Conservation (phyloP, 331 rosid genomes). For the Telfairia occidentalis region DNA sequence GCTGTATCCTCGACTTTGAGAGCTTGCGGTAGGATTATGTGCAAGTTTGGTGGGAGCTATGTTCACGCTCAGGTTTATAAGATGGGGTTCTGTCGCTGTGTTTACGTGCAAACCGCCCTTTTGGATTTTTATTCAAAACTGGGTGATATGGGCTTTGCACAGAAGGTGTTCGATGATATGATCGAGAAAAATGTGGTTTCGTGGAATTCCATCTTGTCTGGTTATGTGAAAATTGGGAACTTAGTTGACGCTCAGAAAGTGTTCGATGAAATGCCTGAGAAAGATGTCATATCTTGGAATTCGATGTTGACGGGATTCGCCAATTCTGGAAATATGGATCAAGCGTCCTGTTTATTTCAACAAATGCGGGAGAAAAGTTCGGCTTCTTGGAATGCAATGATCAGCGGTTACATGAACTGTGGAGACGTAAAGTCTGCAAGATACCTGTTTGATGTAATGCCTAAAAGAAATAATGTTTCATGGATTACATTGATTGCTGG, state of each 20-base stretch:
- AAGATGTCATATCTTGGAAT: slow-evolving; percentile 68
- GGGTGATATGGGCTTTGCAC: slow-evolving; percentile 38
- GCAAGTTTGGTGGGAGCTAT: slow-evolving; percentile 25
- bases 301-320: slow-evolving; percentile 57
- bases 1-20: slow-evolving; percentile 60
- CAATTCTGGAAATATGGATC: slow-evolving; percentile 40
- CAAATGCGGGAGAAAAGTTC: slow-evolving; percentile 46
- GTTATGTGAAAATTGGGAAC: slow-evolving; percentile 44
- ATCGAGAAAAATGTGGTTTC: slow-evolving; percentile 52
- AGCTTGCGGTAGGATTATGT: slow-evolving; percentile 45
- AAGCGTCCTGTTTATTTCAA: slow-evolving; percentile 39
- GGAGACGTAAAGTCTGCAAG: slow-evolving; percentile 36
- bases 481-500: slow-evolving; percentile 56
- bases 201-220: slow-evolving; percentile 66
- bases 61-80: slow-evolving; percentile 63
- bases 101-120: slow-evolving; percentile 60
- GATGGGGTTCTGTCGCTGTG: slow-evolving; percentile 41
- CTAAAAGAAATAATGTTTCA: slow-evolving; percentile 40
- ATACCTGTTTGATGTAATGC: slow-evolving; percentile 42
- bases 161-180: slow-evolving; percentile 58
- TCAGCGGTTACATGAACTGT: slow-evolving; percentile 42
- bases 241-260: slow-evolving; percentile 34
- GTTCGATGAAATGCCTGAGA: slow-evolving; percentile 44
- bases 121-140: slow-evolving; percentile 44
- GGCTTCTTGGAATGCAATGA: slow-evolving; percentile 65